Evolutionary conservation across 2,329 filamentous ascomycete genomes (phyloP), one percentile per base, ranked within the genome.

Genomic region (Fusarium luffae): DNA sequence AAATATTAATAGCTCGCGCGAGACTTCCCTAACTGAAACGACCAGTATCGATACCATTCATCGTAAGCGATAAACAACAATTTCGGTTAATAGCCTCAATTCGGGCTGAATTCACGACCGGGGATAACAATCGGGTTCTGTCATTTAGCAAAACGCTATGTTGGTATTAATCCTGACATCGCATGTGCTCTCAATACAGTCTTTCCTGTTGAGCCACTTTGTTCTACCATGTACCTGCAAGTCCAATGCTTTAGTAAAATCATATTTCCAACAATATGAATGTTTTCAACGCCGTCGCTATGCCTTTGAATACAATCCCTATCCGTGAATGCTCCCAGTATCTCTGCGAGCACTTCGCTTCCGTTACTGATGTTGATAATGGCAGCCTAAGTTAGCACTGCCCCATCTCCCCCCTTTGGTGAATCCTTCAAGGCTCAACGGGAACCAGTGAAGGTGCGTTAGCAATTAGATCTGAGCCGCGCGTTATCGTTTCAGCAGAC

Each of bases 241-340:
- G 32, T 34, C 37, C 55, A 47, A 30, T 21, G 16, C 7, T 42
- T 18, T 19, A 51, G 23, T 43, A 44, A 61, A 34, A 51, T 21
- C 42, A 37, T 62, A 62, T 59, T 37, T 55, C 60, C 65, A 50
- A 46, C 48, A 23, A 56, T 40, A 27, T 41, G 25, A 27, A 28
- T 60, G 34, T 54, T 54, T 62, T 61, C 40, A 73, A 73, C 70
- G 70, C 70, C 70, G 42, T 72, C 70, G 70, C 70, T 72, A 71
- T 72, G 70, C 64, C 56, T 63, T 54, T 57, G 51, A 68, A 68
- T 56, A 59, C 23, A 54, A 54, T 44, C 25, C 41, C 44, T 41
- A 37, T n/a, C 34, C 34, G 34, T 32, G 30, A 43, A 59, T 56
- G 46, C 16, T 47, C 37, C 54, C 54, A 40, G 18, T 25, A n/a